phyloP scores from a whole-genome alignment of 2,329 filamentous ascomycete genomes.

The Teratosphaeria pseudoeucalypti region DNA sequence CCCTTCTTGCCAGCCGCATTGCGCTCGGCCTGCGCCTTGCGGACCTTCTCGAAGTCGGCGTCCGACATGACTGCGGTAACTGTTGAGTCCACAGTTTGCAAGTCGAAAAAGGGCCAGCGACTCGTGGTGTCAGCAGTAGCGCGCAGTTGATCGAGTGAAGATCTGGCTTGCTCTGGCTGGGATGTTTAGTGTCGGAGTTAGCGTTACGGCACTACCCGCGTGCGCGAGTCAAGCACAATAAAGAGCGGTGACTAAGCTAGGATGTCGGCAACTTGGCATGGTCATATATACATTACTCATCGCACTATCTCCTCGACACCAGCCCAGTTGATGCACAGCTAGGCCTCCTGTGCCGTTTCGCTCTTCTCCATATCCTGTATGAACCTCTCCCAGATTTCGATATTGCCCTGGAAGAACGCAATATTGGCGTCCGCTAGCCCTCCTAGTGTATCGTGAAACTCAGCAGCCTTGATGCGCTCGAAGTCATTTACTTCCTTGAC shows the following conservation, averaged over 20 bases:
- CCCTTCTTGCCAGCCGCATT: constrained; percentile 66
- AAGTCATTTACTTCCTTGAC: constrained; percentile 89
- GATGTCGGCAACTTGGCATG: background rate
- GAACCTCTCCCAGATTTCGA: constrained; percentile 80
- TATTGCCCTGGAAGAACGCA: constrained; percentile 70
- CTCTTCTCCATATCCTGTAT: constrained; percentile 61
- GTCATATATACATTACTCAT: background rate
- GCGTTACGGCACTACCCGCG: background rate
- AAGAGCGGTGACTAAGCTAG: background rate
- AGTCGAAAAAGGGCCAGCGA: background rate
- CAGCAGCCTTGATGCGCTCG: constrained; percentile 82
- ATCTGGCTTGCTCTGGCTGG: background rate
- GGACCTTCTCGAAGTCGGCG: constrained; percentile 80
- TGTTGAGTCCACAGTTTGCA: background rate
- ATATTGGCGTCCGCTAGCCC: constrained; percentile 76
- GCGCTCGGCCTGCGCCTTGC: constrained; percentile 83
- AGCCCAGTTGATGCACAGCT: background rate
- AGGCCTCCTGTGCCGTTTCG: background rate
- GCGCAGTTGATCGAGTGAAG: background rate
- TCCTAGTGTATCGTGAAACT: constrained; percentile 82
- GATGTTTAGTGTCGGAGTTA: background rate
- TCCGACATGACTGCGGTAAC: constrained; percentile 22
- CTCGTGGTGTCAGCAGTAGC: background rate
- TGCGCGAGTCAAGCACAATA: background rate
- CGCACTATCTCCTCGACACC: background rate